Evolutionary conservation across 2,329 filamentous ascomycete species (phyloP).

Genomic region (Ophiostoma fasciatum): DNA sequence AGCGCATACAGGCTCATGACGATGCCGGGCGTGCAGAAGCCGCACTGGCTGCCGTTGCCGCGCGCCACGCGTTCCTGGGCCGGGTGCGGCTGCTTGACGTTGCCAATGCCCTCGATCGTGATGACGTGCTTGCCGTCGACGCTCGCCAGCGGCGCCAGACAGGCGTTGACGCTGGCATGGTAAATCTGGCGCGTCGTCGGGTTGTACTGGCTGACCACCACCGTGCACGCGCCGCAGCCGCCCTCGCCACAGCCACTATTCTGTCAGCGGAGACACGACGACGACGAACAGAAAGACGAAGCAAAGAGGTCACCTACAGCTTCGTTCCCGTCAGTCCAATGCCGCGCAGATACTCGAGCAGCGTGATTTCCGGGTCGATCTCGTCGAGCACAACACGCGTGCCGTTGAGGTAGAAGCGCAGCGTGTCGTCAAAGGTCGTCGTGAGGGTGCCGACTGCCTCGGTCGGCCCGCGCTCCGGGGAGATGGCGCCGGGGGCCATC

Average conservation of each 20-base stretch:
- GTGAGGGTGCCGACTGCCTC: slow-evolving; percentile 41
- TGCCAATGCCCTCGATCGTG: slow-evolving; percentile 91
- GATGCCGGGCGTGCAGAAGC: slow-evolving; percentile 94
- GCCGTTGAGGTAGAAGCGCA: slow-evolving; percentile 90
- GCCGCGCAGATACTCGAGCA: slow-evolving; percentile 84
- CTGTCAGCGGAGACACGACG: neutral
- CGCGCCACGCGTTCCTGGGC: slow-evolving; percentile 83
- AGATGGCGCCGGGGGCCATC: slow-evolving; percentile 44
- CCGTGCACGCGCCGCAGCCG: slow-evolving; percentile 90
- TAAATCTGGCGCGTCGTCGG: slow-evolving; percentile 86
- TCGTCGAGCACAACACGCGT: slow-evolving; percentile 76
- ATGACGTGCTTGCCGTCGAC: slow-evolving; percentile 97
- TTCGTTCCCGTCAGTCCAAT: slow-evolving; percentile 93
- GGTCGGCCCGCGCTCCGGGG: slow-evolving; percentile 27
- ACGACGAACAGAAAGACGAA: neutral
- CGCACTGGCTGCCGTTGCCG: slow-evolving; percentile 74
- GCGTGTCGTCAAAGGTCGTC: slow-evolving; percentile 67
- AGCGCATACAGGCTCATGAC: slow-evolving; percentile 96
- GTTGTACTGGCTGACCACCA: slow-evolving; percentile 87
- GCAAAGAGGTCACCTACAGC: too few species aligned
- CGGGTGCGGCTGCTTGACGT: slow-evolving; percentile 73
- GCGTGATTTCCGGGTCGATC: slow-evolving; percentile 78
- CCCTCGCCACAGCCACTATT: slow-evolving; percentile 77
- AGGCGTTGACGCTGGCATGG: slow-evolving; percentile 93
- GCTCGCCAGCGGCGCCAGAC: slow-evolving; percentile 79